Percentiles rank a stretch among this genome's conserved stretches.
These are phyloP conservation scores for Pythium sp. DNA, from an alignment of 352 stramenopile genomes.

Conservation along the genomic window DNA sequence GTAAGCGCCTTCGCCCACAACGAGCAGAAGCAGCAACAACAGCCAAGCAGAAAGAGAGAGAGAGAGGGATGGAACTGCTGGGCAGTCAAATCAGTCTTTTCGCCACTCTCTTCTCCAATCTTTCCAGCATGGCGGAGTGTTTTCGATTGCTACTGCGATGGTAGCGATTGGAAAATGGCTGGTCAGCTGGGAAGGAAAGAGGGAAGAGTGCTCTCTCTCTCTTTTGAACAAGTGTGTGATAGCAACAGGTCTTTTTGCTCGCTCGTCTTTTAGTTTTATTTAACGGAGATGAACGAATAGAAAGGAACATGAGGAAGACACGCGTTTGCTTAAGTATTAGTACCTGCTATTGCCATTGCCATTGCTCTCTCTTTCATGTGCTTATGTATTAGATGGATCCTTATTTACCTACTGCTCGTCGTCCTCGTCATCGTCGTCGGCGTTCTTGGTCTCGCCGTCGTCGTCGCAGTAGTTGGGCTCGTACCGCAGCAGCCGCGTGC, in stretches of 20 bases:
- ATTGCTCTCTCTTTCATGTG: background rate
- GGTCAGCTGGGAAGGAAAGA: background rate
- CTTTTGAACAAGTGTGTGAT: constrained; percentile 13
- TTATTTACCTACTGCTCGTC: background rate
- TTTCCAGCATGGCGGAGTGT: background rate
- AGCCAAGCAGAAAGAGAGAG: constrained; percentile 7
- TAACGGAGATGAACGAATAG: constrained; percentile 12
- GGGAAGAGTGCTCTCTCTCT: background rate
- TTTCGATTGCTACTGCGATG: background rate
- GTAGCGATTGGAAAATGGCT: background rate
- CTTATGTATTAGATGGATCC: background rate
- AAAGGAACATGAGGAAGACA: constrained; percentile 19
- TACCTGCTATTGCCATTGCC: no score
- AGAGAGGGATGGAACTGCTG: background rate
- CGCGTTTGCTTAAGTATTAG: background rate
- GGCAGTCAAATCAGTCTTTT: background rate
- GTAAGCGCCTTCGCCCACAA: constrained; percentile 77
- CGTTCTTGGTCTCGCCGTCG: constrained; percentile 25
- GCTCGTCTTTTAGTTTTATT: constrained; percentile 1
- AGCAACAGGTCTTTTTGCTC: constrained; percentile 15
- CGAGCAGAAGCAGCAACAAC: constrained; percentile 5
- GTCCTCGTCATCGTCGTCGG: constrained; percentile 17
- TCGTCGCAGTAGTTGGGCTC: constrained; percentile 55
- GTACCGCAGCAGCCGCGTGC: constrained; percentile 68
- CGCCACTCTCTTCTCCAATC: background rate